These are phyloP conservation scores for Irpex sp. DNA, from an alignment of 1,284 basidiomycete species.

Conservation along the genomic window DNA sequence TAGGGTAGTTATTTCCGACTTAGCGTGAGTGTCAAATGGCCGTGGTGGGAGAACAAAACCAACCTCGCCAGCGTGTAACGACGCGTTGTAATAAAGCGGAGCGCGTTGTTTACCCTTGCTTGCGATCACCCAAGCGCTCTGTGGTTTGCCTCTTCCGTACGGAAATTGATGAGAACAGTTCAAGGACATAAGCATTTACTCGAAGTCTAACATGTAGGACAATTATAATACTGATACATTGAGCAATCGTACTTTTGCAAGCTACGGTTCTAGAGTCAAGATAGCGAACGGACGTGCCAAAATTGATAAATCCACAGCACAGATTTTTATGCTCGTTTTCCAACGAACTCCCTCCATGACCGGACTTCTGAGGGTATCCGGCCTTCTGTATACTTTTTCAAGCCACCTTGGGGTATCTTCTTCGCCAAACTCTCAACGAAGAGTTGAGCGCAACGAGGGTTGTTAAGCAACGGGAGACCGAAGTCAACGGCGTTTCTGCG, in stretches of 20 bases:
- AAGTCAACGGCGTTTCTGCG: slow-evolving; percentile 87
- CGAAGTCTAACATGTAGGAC: not conserved
- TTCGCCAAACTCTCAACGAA: slow-evolving; percentile 88
- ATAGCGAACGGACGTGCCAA: not conserved
- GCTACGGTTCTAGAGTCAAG: not conserved
- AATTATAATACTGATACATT: not conserved
- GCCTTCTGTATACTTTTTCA: slow-evolving; percentile 84
- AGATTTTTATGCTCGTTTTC: slow-evolving; percentile 46
- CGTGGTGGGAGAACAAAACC: not conserved
- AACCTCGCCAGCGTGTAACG: not conserved
- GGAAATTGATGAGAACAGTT: not conserved
- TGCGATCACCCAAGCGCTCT: not conserved
- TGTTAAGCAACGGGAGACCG: slow-evolving; percentile 86
- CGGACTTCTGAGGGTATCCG: slow-evolving; percentile 90
- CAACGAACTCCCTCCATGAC: slow-evolving; percentile 88
- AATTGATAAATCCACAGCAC: not conserved
- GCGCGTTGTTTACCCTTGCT: slow-evolving; percentile 1
- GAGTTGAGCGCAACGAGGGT: slow-evolving; percentile 82
- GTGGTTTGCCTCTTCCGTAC: not conserved
- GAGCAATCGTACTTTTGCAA: slow-evolving; percentile 7
- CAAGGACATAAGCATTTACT: not conserved
- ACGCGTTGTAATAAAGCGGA: not conserved
- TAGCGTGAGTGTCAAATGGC: not conserved
- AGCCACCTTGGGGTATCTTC: slow-evolving; percentile 83
- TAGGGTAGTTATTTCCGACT: not conserved